These are phyloP conservation scores for Roridomyces roridus DNA, from an alignment of 768 basidiomycete genomes.

Conservation along the genomic window DNA sequence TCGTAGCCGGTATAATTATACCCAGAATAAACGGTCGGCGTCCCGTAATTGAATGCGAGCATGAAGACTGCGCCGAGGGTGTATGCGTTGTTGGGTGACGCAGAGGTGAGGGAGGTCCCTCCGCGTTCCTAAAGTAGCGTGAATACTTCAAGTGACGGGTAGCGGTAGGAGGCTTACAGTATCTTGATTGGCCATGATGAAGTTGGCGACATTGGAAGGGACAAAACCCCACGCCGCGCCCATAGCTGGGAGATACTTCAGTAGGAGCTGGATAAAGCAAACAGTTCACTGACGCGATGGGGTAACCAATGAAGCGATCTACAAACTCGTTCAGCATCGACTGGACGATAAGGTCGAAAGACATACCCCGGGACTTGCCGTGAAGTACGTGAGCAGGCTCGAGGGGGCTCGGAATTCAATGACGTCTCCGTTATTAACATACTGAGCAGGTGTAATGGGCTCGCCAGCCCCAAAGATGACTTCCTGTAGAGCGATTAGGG, in stretches of 20 bases:
- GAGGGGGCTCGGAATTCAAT: slow-evolving; percentile 16
- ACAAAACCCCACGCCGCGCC: slow-evolving; percentile 15
- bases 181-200: slow-evolving; percentile 19
- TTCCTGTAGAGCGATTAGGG: slow-evolving; percentile 13
- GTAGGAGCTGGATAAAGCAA: too few species aligned
- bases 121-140: slow-evolving; percentile 12
- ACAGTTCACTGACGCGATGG: slow-evolving; percentile 14
- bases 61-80: slow-evolving; percentile 15
- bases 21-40: slow-evolving; percentile 16
- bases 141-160: neutral
- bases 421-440: slow-evolving; percentile 10
- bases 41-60: slow-evolving; percentile 19
- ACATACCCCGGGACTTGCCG: slow-evolving; percentile 13
- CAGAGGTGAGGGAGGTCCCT: slow-evolving; percentile 10
- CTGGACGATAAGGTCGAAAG: neutral
- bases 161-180: slow-evolving; percentile 8
- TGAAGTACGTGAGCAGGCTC: slow-evolving; percentile 14
- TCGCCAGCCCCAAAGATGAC: slow-evolving; percentile 27
- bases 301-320: slow-evolving; percentile 14
- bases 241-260: too few species aligned
- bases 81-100: slow-evolving; percentile 10
- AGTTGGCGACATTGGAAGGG: slow-evolving; percentile 12
- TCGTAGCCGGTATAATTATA: slow-evolving; percentile 11
- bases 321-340: neutral
- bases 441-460: slow-evolving; percentile 16